phyloP scores from a whole-genome alignment of 805 yeast genomes.

The Torulaspora indica region DNA sequence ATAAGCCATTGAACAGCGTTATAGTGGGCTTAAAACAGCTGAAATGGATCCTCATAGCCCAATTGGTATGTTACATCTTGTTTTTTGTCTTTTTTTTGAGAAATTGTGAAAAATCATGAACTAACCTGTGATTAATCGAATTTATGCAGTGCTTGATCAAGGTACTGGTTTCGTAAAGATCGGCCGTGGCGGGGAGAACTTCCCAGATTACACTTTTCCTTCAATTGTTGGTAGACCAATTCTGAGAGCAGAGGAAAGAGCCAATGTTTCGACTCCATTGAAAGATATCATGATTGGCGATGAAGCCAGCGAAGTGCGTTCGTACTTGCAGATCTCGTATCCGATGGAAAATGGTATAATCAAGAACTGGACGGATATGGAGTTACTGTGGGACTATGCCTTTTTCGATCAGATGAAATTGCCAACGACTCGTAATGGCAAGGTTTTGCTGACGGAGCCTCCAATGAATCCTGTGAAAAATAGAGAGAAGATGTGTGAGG shows the following conservation, averaged over 20 bases:
- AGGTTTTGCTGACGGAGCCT: slow-evolving; percentile 89
- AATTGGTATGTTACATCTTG: slow-evolving; percentile 29
- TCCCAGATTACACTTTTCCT: slow-evolving; percentile 96
- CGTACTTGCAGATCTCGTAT: slow-evolving; percentile 86
- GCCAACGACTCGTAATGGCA: slow-evolving; percentile 68
- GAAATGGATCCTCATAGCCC: slow-evolving; percentile 35
- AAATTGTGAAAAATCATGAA: not conserved
- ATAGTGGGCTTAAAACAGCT: not conserved
- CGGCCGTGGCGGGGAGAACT: slow-evolving; percentile 94
- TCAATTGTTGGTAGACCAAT: slow-evolving; percentile 97
- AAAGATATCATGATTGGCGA: slow-evolving; percentile 97
- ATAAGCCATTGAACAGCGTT: not conserved
- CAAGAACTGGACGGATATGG: slow-evolving; percentile 98
- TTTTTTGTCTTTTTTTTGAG: not conserved
- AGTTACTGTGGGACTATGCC: slow-evolving; percentile 95
- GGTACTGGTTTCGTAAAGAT: slow-evolving; percentile 98
- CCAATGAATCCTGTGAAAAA: slow-evolving; percentile 95
- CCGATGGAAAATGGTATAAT: slow-evolving; percentile 99
- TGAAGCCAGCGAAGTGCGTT: slow-evolving; percentile 87
- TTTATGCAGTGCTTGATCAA: slow-evolving; percentile 74
- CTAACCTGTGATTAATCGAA: slow-evolving; percentile 9
- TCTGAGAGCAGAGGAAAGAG: slow-evolving; percentile 91
- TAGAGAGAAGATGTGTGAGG: slow-evolving; percentile 88
- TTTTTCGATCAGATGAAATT: slow-evolving; percentile 86
- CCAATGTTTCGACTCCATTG: slow-evolving; percentile 55